phyloP scores from a whole-genome alignment of 345 rosid genomes.

The Brassica juncea region DNA sequence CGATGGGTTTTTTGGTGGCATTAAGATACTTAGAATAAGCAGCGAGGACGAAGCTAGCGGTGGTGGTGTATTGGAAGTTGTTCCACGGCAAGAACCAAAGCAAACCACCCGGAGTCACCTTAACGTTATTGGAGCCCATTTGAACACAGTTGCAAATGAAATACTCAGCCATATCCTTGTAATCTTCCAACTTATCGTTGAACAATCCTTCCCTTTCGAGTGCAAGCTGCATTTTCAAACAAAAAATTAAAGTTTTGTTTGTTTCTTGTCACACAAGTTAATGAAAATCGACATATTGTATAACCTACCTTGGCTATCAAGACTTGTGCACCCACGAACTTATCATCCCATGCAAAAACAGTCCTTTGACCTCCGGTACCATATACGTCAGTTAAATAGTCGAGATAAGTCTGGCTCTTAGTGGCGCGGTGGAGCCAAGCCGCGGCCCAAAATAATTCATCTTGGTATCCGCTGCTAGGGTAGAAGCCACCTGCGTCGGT shows the following conservation, averaged over 20 bases:
- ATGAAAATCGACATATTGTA: not conserved
- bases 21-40: conserved; percentile 48
- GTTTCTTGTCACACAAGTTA: not conserved
- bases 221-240: conserved; percentile 56
- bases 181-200: conserved; percentile 44
- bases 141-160: conserved; percentile 85
- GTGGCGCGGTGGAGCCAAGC: conserved; percentile 94
- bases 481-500: conserved; percentile 43
- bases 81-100: conserved; percentile 51
- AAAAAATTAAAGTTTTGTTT: not conserved
- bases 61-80: conserved; percentile 57
- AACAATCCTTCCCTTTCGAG: conserved; percentile 44
- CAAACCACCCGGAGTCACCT: conserved; percentile 58
- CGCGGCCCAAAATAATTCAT: conserved; percentile 93
- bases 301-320: conserved; percentile 76
- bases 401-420: conserved; percentile 54
- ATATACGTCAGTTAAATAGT: conserved; percentile 64
- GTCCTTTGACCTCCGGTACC: conserved; percentile 57
- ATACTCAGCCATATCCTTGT: conserved; percentile 83
- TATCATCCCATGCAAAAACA: conserved; percentile 93
- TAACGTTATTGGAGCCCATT: conserved; percentile 55
- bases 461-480: conserved; percentile 53
- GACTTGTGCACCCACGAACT: conserved; percentile 84
- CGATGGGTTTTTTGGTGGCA: conserved; percentile 35
- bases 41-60: conserved; percentile 46